phyloP scores from a whole-genome alignment of 2,329 filamentous ascomycete species.

The Dactylellina drechsleri region DNA sequence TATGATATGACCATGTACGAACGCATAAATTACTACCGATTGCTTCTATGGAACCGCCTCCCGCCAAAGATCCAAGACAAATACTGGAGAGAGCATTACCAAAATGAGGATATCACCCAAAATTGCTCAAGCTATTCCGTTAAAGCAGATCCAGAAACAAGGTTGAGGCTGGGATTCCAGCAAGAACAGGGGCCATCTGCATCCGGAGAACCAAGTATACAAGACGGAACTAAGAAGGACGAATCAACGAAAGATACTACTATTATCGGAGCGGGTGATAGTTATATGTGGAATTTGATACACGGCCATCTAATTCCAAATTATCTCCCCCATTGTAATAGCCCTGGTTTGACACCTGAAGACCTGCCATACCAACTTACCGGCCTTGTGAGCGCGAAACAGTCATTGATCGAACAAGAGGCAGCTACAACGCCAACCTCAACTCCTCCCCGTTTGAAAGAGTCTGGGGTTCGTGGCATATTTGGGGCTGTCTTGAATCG shows the following conservation, averaged over 20 bases:
- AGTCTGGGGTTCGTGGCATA: no score
- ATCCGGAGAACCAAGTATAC: constrained; percentile 5
- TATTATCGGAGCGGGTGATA: constrained; percentile 31
- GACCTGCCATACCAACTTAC: neutral
- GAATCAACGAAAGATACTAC: neutral
- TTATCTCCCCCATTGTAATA: constrained; percentile 17
- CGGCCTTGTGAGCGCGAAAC: constrained; percentile 12
- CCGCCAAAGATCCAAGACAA: neutral
- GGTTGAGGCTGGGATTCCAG: constrained; percentile 21
- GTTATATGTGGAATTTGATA: constrained; percentile 22
- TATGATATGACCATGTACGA: constrained; percentile 45
- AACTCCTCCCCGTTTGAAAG: no score
- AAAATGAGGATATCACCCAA: neutral
- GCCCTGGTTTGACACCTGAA: neutral
- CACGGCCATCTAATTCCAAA: constrained; percentile 11
- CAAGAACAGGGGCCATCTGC: neutral
- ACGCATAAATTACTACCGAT: constrained; percentile 36
- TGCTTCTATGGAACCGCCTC: constrained; percentile 36
- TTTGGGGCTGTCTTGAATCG: neutral
- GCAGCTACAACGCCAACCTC: no score
- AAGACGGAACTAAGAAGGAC: constrained; percentile 4
- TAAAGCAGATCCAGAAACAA: constrained; percentile 14
- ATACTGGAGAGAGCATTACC: constrained; percentile 27
- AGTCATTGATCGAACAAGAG: neutral
- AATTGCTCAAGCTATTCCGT: constrained; percentile 8